Conservation (phyloP, 192 early-diverging fungal genomes). For the Borealophlyctis nickersoniae region DNA sequence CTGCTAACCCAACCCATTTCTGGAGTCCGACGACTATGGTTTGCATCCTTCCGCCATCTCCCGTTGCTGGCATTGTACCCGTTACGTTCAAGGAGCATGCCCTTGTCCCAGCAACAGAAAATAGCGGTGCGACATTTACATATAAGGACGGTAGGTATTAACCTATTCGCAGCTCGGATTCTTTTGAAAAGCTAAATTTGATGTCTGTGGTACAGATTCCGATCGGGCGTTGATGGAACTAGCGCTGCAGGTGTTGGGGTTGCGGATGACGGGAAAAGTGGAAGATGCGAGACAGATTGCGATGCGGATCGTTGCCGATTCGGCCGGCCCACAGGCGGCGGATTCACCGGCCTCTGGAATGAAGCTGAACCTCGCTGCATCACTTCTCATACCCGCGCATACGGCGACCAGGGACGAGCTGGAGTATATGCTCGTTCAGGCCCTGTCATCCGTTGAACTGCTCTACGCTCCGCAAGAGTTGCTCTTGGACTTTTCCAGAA, state of each 20-base stretch:
- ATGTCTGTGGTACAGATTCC: constrained; percentile 40
- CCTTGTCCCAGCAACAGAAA: constrained; percentile 5
- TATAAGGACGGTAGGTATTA: constrained; percentile 43
- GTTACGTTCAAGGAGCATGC: constrained; percentile 43
- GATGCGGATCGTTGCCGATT: constrained; percentile 57
- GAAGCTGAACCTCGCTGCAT: neutral
- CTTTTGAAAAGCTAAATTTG: no score
- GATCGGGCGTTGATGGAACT: constrained; percentile 90
- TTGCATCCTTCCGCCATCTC: constrained; percentile 77
- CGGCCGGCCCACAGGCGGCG: constrained; percentile 14
- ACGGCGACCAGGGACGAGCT: neutral
- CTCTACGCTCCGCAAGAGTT: neutral
- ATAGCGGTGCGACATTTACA: constrained; percentile 33
- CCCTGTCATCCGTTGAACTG: neutral
- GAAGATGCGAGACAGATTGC: constrained; percentile 75
- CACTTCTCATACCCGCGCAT: neutral
- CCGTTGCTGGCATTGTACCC: constrained; percentile 67
- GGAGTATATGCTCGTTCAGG: constrained; percentile 18
- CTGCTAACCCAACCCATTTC: constrained; percentile 71
- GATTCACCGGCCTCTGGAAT: neutral
- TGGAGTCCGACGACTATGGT: constrained; percentile 78
- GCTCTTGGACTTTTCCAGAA: neutral
- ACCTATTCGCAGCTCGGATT: no score
- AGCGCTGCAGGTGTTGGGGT: constrained; percentile 81
- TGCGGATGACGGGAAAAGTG: constrained; percentile 76